Conservation (phyloP, 2,329 filamentous ascomycete species). For the Ophiostoma sp. region DNA sequence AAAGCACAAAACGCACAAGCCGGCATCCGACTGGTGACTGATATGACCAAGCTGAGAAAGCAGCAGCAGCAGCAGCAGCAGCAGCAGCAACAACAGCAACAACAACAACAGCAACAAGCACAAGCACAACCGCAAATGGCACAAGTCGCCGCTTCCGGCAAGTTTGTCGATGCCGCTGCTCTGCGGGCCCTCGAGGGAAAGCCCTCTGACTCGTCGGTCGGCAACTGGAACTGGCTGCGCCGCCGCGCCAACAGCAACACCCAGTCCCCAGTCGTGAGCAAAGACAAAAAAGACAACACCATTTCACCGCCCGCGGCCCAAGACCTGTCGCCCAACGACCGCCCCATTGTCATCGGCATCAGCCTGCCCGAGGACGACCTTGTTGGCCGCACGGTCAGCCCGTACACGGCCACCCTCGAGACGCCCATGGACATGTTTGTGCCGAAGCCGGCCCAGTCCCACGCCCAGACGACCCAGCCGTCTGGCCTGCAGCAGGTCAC, state of each 20-base stretch:
- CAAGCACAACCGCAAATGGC: slow-evolving; percentile 34
- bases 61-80: slow-evolving; percentile 36
- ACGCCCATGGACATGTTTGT: slow-evolving; percentile 36
- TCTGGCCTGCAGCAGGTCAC: neutral
- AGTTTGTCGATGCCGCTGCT: slow-evolving; percentile 55
- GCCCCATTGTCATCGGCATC: slow-evolving; percentile 69
- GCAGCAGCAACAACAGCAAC: slow-evolving; percentile 37
- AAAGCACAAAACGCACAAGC: slow-evolving; percentile 55
- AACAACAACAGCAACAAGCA: slow-evolving; percentile 36
- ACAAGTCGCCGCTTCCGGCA: slow-evolving; percentile 34
- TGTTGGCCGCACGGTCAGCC: slow-evolving; percentile 44
- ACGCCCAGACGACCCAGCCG: neutral
- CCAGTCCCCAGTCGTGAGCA: slow-evolving; percentile 13
- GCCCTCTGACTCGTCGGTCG: slow-evolving; percentile 48
- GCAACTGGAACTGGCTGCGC: slow-evolving; percentile 53
- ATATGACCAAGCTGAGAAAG: slow-evolving; percentile 51
- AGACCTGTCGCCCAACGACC: slow-evolving; percentile 61
- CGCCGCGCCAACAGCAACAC: slow-evolving; percentile 34
- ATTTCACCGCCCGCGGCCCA: slow-evolving; percentile 29
- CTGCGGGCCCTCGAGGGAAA: slow-evolving; percentile 55
- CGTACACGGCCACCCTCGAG: slow-evolving; percentile 44
- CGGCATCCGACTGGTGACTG: slow-evolving; percentile 64
- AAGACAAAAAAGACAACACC: neutral
- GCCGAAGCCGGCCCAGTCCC: slow-evolving; percentile 15
- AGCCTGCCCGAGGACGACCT: slow-evolving; percentile 53